A percentile compares a stretch with the other conserved stretches of the same genome.
These are phyloP conservation scores for Capsella bursapastoris DNA, from an alignment of 345 rosid species.

Conservation along the genomic window DNA sequence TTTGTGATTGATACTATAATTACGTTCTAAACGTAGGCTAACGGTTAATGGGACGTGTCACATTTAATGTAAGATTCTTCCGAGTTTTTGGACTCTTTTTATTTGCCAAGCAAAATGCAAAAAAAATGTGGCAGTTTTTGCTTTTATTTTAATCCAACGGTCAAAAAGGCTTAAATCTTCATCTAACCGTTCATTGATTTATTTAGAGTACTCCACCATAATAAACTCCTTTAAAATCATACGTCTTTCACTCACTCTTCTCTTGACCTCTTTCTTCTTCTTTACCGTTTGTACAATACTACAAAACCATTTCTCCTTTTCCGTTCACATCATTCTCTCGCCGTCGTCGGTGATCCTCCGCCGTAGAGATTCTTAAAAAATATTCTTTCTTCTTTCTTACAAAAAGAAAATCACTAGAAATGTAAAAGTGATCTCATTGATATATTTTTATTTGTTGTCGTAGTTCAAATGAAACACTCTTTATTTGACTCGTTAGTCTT, in stretches of 20 bases:
- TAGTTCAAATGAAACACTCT: slow-evolving; percentile 24
- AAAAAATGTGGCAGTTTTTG: slow-evolving; percentile 2
- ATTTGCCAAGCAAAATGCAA: background rate
- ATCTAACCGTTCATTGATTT: slow-evolving; percentile 37
- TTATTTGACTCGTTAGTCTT: slow-evolving; percentile 5
- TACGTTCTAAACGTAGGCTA: slow-evolving; percentile 14
- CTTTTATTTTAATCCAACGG: slow-evolving; percentile 35
- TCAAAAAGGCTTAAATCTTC: background rate
- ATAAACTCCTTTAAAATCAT: slow-evolving; percentile 25
- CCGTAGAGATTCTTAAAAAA: slow-evolving; percentile 4
- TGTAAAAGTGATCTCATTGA: slow-evolving; percentile 1
- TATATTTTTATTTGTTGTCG: background rate
- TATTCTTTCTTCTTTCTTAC: background rate
- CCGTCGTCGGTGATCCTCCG: slow-evolving; percentile 4
- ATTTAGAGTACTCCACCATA: background rate
- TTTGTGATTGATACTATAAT: too few relatives aligned
- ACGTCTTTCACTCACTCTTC: slow-evolving; percentile 21
- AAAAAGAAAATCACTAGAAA: background rate
- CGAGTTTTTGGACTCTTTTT: background rate
- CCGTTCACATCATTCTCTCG: slow-evolving; percentile 6
- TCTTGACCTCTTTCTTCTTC: slow-evolving; percentile 38
- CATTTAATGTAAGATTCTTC: slow-evolving; percentile 34
- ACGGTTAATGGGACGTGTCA: slow-evolving; percentile 29
- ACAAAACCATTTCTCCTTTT: background rate
- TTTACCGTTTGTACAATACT: background rate